A percentile compares a stretch with the other conserved stretches of the same genome.
Evolutionary conservation across 2,329 filamentous ascomycete genomes (phyloP).

Genomic region (Fusarium marasasianum): DNA sequence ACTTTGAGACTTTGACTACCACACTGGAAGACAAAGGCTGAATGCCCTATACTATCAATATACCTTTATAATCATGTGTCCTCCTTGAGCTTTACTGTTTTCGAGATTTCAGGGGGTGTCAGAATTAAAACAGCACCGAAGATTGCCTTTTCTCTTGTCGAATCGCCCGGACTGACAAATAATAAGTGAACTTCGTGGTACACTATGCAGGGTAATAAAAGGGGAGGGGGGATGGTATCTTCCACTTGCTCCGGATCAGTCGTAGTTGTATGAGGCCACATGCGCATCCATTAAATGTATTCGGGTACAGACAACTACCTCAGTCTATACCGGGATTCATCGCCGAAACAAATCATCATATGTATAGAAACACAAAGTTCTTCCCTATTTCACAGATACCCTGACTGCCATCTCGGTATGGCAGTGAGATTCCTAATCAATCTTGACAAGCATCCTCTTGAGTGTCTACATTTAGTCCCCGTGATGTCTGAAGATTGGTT

Average conservation of each 20-base stretch:
- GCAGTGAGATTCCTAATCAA: neutral
- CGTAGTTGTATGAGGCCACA: neutral
- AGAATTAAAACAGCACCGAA: neutral
- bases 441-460: neutral
- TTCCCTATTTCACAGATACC: too few relatives aligned
- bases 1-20: too few relatives aligned
- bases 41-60: neutral
- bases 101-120: neutral
- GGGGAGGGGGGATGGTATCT: fast-evolving
- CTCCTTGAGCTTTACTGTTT: neutral
- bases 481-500: too few relatives aligned
- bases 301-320: neutral
- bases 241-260: neutral
- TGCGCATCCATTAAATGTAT: neutral
- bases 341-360: too few relatives aligned
- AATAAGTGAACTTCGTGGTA: too few relatives aligned
- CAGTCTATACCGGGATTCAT: neutral
- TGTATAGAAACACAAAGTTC: fast-evolving
- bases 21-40: neutral
- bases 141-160: neutral
- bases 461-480: neutral
- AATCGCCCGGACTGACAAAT: neutral
- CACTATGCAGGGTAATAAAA: neutral
- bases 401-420: neutral
- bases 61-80: too few relatives aligned